A percentile compares a stretch with the other conserved stretches of the same genome.
These are phyloP conservation scores for Diutina neorugosa DNA, from an alignment of 1,139 yeast species.

Conservation along the genomic window DNA sequence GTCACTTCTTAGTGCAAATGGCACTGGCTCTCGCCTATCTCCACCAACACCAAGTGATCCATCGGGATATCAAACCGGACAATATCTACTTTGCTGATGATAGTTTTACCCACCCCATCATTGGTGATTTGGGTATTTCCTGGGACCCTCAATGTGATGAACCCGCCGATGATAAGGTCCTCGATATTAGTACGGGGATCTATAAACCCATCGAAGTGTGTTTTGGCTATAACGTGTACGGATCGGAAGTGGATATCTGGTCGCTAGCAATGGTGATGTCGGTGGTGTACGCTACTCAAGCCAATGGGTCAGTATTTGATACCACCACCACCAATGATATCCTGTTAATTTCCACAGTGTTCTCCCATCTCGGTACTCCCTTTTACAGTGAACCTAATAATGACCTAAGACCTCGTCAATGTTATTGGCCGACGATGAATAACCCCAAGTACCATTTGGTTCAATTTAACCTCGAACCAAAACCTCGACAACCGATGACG, in stretches of 20 bases:
- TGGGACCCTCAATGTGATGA: slow-evolving; percentile 31
- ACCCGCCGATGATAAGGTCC: slow-evolving; percentile 32
- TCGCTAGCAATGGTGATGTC: slow-evolving; percentile 58
- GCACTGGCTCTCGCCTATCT: slow-evolving; percentile 37
- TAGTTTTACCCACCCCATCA: slow-evolving; percentile 23
- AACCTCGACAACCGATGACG: slow-evolving; percentile 9
- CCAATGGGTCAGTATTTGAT: slow-evolving; percentile 22
- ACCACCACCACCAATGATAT: slow-evolving; percentile 44
- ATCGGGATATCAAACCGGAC: slow-evolving; percentile 77
- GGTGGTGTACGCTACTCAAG: slow-evolving; percentile 37
- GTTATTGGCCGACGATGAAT: slow-evolving; percentile 28
- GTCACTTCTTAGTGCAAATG: slow-evolving; percentile 26
- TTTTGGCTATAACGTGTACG: slow-evolving; percentile 54
- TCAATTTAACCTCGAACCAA: slow-evolving; percentile 15
- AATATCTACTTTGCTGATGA: slow-evolving; percentile 37
- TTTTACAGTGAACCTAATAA: slow-evolving; percentile 14
- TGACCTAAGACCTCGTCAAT: slow-evolving; percentile 5
- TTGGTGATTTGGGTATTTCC: slow-evolving; percentile 78
- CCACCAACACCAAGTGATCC: slow-evolving; percentile 56
- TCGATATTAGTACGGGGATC: slow-evolving; percentile 66
- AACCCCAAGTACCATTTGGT: slow-evolving; percentile 20
- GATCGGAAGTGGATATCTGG: slow-evolving; percentile 69
- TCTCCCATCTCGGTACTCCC: slow-evolving; percentile 66
- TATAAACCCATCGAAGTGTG: slow-evolving; percentile 82
- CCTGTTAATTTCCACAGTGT: slow-evolving; percentile 48